A percentile compares a stretch with the other conserved stretches of the same genome.
Evolutionary conservation across 2,329 filamentous ascomycete species (phyloP).

Genomic region (Seiridium cupressi): DNA sequence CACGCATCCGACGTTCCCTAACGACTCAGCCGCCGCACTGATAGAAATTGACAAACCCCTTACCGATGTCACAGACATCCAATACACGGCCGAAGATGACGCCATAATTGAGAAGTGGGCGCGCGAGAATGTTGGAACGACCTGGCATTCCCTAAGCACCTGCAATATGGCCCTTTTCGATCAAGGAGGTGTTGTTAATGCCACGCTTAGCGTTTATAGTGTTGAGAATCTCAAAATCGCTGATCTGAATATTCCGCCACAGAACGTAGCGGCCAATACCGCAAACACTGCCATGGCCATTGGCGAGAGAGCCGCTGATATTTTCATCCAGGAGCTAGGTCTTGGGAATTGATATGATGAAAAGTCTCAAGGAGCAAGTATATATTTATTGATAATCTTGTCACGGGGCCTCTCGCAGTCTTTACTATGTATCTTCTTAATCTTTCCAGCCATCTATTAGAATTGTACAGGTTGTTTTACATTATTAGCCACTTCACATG

Average conservation of each 20-base stretch:
- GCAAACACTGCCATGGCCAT: constrained; percentile 42
- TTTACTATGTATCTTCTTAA: too few relatives aligned
- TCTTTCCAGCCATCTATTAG: too few relatives aligned
- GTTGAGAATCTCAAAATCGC: constrained; percentile 33
- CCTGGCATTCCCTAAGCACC: constrained; percentile 30
- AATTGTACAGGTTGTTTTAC: too few relatives aligned
- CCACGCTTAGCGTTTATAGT: constrained; percentile 34
- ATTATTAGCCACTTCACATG: too few relatives aligned
- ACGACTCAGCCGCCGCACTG: constrained; percentile 33
- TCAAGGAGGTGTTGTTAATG: constrained; percentile 35
- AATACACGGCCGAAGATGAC: constrained; percentile 42
- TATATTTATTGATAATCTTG: too few relatives aligned
- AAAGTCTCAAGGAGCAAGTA: too few relatives aligned
- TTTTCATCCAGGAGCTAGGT: constrained; percentile 31
- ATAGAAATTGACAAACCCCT: constrained; percentile 20
- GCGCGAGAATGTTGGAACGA: constrained; percentile 30
- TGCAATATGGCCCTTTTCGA: constrained; percentile 30
- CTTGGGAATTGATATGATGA: background rate
- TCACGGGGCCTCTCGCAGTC: too few relatives aligned
- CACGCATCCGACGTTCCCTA: constrained; percentile 40
- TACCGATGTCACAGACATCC: constrained; percentile 33
- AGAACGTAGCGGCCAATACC: constrained; percentile 39
- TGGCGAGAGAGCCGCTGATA: constrained; percentile 41
- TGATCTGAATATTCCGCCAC: constrained; percentile 26
- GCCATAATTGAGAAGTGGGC: constrained; percentile 37